These are phyloP conservation scores for Pneumocystis canis DNA, from an alignment of 1,139 yeast genomes.

Conservation along the genomic window DNA sequence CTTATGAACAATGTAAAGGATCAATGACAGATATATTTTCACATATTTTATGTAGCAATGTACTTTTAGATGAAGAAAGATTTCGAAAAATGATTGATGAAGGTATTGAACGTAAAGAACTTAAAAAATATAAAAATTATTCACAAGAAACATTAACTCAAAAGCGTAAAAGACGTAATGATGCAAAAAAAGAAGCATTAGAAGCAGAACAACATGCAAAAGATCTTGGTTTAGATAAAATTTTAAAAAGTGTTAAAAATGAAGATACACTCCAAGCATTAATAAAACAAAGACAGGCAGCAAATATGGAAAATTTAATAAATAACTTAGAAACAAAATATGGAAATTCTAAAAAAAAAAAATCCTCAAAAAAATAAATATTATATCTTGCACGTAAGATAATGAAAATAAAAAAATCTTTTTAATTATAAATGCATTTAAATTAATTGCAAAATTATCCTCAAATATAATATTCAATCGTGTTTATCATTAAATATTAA, in stretches of 20 bases:
- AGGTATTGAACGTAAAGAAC: slow-evolving; percentile 29
- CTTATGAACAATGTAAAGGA: slow-evolving; percentile 49
- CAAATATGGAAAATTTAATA: slow-evolving; percentile 36
- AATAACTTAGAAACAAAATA: slow-evolving; percentile 40
- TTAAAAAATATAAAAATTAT: slow-evolving; percentile 34
- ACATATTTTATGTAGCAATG: slow-evolving; percentile 60
- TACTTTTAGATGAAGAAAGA: slow-evolving; percentile 42
- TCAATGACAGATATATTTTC: slow-evolving; percentile 58
- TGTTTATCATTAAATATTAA: neutral
- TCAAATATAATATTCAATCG: neutral
- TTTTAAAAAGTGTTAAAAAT: slow-evolving; percentile 27
- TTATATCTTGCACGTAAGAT: neutral
- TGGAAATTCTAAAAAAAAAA: neutral
- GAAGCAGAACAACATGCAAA: slow-evolving; percentile 53
- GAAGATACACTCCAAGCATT: slow-evolving; percentile 28
- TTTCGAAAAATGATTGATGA: slow-evolving; percentile 38
- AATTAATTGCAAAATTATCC: neutral
- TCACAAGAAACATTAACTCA: slow-evolving; percentile 29
- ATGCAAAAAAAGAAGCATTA: slow-evolving; percentile 44
- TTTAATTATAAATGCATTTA: neutral
- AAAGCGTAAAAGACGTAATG: slow-evolving; percentile 34
- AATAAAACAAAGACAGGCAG: slow-evolving; percentile 32
- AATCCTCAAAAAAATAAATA: neutral
- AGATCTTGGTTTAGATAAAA: slow-evolving; percentile 31
- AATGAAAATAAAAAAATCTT: neutral